phyloP scores from a whole-genome alignment of 441 rosid species.

The Omphalea diandra region DNA sequence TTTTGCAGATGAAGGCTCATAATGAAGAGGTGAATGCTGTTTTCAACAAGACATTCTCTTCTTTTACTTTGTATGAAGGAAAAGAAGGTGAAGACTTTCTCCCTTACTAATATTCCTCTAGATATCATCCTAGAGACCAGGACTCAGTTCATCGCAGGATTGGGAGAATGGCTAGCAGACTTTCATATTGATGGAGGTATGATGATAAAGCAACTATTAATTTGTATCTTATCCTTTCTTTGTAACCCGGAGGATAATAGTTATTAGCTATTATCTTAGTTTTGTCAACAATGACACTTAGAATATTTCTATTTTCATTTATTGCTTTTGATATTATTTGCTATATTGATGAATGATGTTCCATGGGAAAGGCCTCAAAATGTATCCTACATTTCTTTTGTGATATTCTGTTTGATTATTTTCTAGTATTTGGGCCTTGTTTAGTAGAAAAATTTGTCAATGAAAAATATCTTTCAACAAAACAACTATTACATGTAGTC shows the following conservation, averaged over 20 bases:
- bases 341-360: not conserved
- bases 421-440: not conserved
- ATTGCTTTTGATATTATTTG: not conserved
- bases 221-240: not conserved
- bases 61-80: conserved; percentile 64
- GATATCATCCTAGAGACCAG: conserved; percentile 41
- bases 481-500: not conserved
- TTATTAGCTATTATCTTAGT: not conserved
- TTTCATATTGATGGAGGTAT: conserved; percentile 46
- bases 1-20: conserved; percentile 55
- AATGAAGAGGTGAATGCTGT: conserved; percentile 50
- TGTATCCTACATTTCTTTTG: not conserved
- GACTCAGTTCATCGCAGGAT: conserved; percentile 39
- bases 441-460: not conserved
- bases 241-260: not conserved
- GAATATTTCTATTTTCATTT: not conserved
- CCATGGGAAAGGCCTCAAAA: not conserved
- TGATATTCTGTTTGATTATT: not conserved
- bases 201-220: not conserved
- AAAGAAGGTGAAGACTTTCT: conserved; percentile 35
- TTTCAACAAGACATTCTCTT: conserved; percentile 51
- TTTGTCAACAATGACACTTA: not conserved
- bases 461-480: not conserved
- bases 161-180: conserved; percentile 48
- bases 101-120: conserved; percentile 60